Evolutionary conservation across 139 green algal species (phyloP), one percentile per base, ranked within the genome.

Genomic region (Picochlorum sp.): DNA sequence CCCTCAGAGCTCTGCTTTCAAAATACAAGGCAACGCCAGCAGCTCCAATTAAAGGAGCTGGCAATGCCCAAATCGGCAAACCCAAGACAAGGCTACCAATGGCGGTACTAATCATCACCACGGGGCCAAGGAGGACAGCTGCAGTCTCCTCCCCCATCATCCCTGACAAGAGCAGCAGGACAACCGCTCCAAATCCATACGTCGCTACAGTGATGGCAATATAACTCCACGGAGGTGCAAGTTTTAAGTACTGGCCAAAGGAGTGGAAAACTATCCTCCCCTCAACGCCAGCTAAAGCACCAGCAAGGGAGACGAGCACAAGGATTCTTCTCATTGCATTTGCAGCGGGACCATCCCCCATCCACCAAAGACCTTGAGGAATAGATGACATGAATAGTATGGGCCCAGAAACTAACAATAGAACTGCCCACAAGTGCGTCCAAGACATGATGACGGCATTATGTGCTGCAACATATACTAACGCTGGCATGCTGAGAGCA

Each of bases 231-330:
- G 92, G 91, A 18, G 86, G 69, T 0, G 76, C 80, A 26, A 97
- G 73, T 62, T 79, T 68, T 72, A 98, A 92, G 83, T 96, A 98
- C 72, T 92, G 82, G 1, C 78, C 79, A 66, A 97, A 96, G 1
- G 82, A 82, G 62, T 81, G 69, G 73, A 97, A 95, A 6, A 98
- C 57, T 4, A 98, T 84, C 9, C 89, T 83, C 7, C 85, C 83
- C 79, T 98, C 90, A 16, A 96, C 71, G 3, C 82, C 91, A 15
- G 79, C 74, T 51, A 87, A 56, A 21, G 83, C 56, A 10, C 78
- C 72, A 4, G 65, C 72, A n/a, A 83, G 32, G 5, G 71, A 63
- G 28, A 62, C 30, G 30, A 80, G 54, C 60, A 83, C 26, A 32
- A 81, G 21, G 32, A 84, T n/a, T 51, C 66, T 49, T 11, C 61